Percentiles rank a stretch among this genome's conserved stretches.
Conservation (phyloP, 1,284 basidiomycete species). For the Meripilus lineatus region DNA sequence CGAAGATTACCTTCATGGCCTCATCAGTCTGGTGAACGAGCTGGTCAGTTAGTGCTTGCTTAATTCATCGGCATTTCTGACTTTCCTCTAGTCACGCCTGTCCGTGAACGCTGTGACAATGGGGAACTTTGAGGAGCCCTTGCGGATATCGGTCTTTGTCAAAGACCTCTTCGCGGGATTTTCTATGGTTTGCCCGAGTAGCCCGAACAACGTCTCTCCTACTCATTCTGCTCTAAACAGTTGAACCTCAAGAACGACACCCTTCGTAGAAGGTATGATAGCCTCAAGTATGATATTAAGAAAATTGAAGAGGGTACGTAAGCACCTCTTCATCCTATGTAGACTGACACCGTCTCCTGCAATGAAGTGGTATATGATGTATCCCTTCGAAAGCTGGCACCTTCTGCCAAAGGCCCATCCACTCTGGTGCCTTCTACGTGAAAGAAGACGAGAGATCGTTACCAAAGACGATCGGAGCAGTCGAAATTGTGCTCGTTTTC, state of each 20-base stretch:
- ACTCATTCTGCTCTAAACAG: too few relatives aligned
- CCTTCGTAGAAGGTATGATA: slow-evolving; percentile 75
- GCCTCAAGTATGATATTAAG: slow-evolving; percentile 84
- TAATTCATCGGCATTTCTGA: slow-evolving; percentile 3
- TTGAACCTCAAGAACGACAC: slow-evolving; percentile 87
- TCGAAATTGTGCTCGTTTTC: neutral
- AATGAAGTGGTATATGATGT: slow-evolving; percentile 77
- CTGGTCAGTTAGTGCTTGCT: slow-evolving; percentile 43
- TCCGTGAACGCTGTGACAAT: slow-evolving; percentile 81
- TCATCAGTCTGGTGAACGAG: slow-evolving; percentile 80
- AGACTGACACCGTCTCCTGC: slow-evolving; percentile 2
- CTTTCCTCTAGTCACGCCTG: slow-evolving; percentile 58
- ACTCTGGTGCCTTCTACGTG: too few relatives aligned
- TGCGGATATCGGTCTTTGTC: slow-evolving; percentile 75
- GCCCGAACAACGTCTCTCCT: too few relatives aligned
- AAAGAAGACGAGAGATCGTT: too few relatives aligned
- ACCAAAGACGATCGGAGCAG: too few relatives aligned
- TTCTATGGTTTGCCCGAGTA: slow-evolving; percentile 66
- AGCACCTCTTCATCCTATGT: neutral
- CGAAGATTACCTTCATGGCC: slow-evolving; percentile 83
- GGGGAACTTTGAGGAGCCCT: slow-evolving; percentile 76
- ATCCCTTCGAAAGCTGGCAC: slow-evolving; percentile 65
- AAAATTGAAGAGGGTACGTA: slow-evolving; percentile 81
- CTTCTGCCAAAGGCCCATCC: neutral
- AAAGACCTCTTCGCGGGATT: slow-evolving; percentile 82